These are phyloP conservation scores for Cyclocybe cylindracea DNA, from an alignment of 768 basidiomycete species.

Conservation along the genomic window DNA sequence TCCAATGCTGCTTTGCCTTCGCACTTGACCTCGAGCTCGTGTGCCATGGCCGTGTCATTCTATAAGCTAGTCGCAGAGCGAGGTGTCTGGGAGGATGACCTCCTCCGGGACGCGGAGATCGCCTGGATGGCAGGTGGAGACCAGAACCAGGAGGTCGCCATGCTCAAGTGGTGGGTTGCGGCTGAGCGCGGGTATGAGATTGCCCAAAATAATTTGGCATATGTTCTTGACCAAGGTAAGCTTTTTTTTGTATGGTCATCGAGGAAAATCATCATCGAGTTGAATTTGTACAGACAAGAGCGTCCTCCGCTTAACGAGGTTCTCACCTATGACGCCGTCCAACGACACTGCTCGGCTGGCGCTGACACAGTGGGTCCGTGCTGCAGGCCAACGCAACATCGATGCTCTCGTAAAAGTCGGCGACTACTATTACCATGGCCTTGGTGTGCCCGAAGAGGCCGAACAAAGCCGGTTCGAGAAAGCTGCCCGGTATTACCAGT, in stretches of 20 bases:
- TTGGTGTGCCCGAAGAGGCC: conserved; percentile 72
- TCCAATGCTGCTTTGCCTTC: conserved; percentile 41
- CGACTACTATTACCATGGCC: conserved; percentile 93
- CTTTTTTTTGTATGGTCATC: neutral
- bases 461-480: conserved; percentile 75
- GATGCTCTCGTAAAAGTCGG: conserved; percentile 98
- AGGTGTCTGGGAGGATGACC: conserved; percentile 84
- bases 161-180: conserved; percentile 94
- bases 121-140: conserved; percentile 72
- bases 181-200: conserved; percentile 91
- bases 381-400: conserved; percentile 91
- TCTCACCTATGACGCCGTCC: conserved; percentile 70
- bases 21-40: conserved; percentile 67
- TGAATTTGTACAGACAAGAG: conserved; percentile 56
- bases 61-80: conserved; percentile 92
- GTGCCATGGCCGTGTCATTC: conserved; percentile 89
- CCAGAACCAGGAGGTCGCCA: conserved; percentile 76
- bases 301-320: conserved; percentile 64
- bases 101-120: conserved; percentile 77
- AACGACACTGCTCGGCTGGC: conserved; percentile 84
- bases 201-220: conserved; percentile 95
- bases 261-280: neutral
- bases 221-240: conserved; percentile 87
- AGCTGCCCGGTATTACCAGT: conserved; percentile 92
- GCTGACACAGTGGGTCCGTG: conserved; percentile 91